phyloP scores from a whole-genome alignment of 1,284 basidiomycete genomes.

The Xerocomus nothofagi region DNA sequence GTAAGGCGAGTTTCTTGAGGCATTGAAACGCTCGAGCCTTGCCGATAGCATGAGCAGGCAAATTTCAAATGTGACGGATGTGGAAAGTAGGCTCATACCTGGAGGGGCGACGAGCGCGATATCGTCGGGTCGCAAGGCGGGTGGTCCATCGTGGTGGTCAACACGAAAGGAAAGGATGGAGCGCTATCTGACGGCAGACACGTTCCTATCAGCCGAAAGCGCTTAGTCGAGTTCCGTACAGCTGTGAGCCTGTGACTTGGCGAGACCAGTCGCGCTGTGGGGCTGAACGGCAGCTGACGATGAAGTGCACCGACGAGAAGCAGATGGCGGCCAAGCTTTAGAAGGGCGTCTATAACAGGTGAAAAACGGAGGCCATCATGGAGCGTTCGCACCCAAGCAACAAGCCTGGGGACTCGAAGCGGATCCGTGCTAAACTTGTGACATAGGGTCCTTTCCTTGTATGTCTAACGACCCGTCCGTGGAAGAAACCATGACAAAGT shows the following conservation, averaged over 20 bases:
- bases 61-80: conserved; percentile 17
- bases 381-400: conserved; percentile 11
- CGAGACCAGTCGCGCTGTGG: no score
- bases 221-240: conserved; percentile 21
- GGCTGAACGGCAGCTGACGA: no score
- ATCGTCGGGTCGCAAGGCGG: conserved; percentile 26
- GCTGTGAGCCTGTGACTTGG: no score
- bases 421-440: conserved; percentile 16
- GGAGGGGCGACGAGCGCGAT: conserved; percentile 27
- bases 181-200: conserved; percentile 25
- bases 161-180: conserved; percentile 12
- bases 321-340: not conserved
- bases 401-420: conserved; percentile 13
- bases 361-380: conserved; percentile 9
- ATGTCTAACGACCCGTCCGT: conserved; percentile 3
- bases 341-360: not conserved
- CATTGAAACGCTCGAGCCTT: conserved; percentile 42
- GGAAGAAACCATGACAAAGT: not conserved
- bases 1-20: conserved; percentile 40
- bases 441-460: conserved; percentile 26
- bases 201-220: conserved; percentile 32
- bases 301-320: not conserved
- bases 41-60: conserved; percentile 1
- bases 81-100: conserved; percentile 28
- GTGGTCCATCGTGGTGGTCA: conserved; percentile 27